Conservation (phyloP, 306 rosid species). For the Luffa aegyptiaca region DNA sequence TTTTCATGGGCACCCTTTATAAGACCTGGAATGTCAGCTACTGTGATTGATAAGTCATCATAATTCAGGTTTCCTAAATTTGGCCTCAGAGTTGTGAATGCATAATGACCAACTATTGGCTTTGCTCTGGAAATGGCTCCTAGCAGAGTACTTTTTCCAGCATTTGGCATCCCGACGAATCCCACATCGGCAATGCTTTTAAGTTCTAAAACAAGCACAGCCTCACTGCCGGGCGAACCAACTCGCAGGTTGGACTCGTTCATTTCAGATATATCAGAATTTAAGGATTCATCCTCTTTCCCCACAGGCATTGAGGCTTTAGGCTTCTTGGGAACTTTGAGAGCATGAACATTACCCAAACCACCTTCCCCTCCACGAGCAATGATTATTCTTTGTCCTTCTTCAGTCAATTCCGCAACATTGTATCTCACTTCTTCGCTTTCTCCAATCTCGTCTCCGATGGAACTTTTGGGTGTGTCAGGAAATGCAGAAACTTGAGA, state of each 20-base stretch:
- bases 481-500: conserved; percentile 20
- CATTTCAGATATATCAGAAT: conserved; percentile 21
- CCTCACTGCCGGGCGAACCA: conserved; percentile 64
- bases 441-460: conserved; percentile 22
- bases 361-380: conserved; percentile 87
- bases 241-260: conserved; percentile 26
- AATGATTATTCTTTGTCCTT: conserved; percentile 52
- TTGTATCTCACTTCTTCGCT: conserved; percentile 38
- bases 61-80: conserved; percentile 78
- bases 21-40: conserved; percentile 91
- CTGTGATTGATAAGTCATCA: conserved; percentile 75
- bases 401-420: conserved; percentile 71
- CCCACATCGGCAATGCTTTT: conserved; percentile 93
- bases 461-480: conserved; percentile 17
- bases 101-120: conserved; percentile 76
- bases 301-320: conserved; percentile 7
- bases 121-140: conserved; percentile 86
- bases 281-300: conserved; percentile 9
- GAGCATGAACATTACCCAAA: conserved; percentile 37
- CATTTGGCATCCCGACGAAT: conserved; percentile 95
- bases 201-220: conserved; percentile 65
- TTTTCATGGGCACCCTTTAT: conserved; percentile 87
- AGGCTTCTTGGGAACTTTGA: conserved; percentile 36
- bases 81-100: conserved; percentile 87
- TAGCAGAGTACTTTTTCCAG: conserved; percentile 90